phyloP scores from a whole-genome alignment of 495 filamentous ascomycete species.

The Parachaetomium inaequale region DNA sequence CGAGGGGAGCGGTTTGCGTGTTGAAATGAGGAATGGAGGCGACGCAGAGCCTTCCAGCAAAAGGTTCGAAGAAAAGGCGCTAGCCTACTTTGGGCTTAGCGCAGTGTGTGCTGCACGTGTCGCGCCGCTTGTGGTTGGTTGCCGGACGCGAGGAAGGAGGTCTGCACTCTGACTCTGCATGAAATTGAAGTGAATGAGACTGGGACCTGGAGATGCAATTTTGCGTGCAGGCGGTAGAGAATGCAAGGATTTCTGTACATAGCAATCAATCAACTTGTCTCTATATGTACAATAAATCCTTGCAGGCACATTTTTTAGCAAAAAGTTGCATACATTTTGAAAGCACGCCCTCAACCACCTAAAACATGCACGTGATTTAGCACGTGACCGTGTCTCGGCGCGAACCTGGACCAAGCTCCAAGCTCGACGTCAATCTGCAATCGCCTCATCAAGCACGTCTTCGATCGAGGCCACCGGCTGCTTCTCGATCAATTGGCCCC shows the following conservation, averaged over 20 bases:
- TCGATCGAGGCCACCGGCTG: constrained; percentile 22
- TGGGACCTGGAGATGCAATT: too few relatives aligned
- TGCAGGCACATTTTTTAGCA: too few relatives aligned
- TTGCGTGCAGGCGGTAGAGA: too few relatives aligned
- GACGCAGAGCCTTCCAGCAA: constrained; percentile 38
- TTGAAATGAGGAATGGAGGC: constrained; percentile 24
- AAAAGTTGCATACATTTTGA: too few relatives aligned
- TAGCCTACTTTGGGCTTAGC: constrained; percentile 20
- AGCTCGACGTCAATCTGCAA: constrained; percentile 31
- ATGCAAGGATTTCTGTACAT: too few relatives aligned
- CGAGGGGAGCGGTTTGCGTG: constrained; percentile 13
- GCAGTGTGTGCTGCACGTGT: constrained; percentile 23
- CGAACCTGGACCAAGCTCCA: constrained; percentile 20
- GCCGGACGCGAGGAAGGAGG: not conserved
- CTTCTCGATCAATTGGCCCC: constrained; percentile 38
- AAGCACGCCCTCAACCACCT: too few relatives aligned
- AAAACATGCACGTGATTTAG: not conserved
- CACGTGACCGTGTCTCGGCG: constrained; percentile 1
- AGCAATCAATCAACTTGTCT: too few relatives aligned
- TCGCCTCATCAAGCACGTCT: constrained; percentile 14
- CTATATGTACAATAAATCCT: too few relatives aligned
- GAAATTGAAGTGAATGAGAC: too few relatives aligned
- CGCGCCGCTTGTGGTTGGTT: constrained; percentile 15
- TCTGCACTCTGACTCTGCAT: not conserved
- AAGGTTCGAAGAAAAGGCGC: constrained; percentile 18